These are phyloP conservation scores for Pyrenopolyporus hunteri DNA, from an alignment of 495 filamentous ascomycete genomes.

Conservation along the genomic window DNA sequence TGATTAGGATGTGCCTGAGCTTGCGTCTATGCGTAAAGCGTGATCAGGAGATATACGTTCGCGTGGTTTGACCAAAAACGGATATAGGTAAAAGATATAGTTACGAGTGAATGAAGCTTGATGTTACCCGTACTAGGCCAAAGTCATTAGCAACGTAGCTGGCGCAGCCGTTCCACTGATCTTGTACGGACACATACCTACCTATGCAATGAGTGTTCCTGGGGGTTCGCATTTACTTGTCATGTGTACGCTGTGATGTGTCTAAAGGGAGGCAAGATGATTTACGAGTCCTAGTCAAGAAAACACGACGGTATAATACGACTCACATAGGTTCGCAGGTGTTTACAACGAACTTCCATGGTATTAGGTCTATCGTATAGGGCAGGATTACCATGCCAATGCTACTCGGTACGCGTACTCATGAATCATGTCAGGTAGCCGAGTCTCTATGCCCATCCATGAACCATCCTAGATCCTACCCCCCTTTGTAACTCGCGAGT, in stretches of 20 bases:
- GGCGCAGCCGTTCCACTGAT: too few relatives aligned
- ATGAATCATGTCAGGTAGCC: neutral
- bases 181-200: too few relatives aligned
- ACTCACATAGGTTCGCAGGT: too few relatives aligned
- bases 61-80: too few relatives aligned
- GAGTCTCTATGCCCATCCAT: neutral
- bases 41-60: too few relatives aligned
- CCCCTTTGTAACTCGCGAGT: conserved; percentile 7
- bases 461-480: neutral
- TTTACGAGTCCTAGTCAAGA: too few relatives aligned
- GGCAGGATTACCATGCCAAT: conserved; percentile 8
- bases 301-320: neutral
- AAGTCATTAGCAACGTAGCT: too few relatives aligned
- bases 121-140: neutral
- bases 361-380: conserved; percentile 33
- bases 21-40: too few relatives aligned
- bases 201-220: too few relatives aligned
- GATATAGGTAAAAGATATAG: conserved; percentile 19
- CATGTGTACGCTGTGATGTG: too few relatives aligned
- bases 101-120: neutral
- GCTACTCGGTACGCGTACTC: neutral
- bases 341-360: conserved; percentile 25
- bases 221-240: too few relatives aligned
- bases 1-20: neutral
- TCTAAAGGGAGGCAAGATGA: too few relatives aligned